Conservation (phyloP, 352 stramenopile genomes). For the Halophytophthora polymorphica region DNA sequence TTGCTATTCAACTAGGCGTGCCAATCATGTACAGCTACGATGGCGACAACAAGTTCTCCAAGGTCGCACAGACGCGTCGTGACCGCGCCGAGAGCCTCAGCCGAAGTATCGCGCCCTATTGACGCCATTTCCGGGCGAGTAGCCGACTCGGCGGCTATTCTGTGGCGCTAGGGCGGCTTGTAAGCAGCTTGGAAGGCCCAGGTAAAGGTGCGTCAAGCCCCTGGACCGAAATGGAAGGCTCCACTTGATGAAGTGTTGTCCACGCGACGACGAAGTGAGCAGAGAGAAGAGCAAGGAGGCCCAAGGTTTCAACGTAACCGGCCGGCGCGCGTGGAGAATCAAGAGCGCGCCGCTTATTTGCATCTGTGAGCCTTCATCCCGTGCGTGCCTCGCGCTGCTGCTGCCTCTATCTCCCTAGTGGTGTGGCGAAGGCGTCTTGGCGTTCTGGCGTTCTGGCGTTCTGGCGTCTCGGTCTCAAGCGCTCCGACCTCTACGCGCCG, state of each 20-base stretch:
- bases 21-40: conserved; percentile 84
- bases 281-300: conserved; percentile 3
- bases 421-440: conserved; percentile 15
- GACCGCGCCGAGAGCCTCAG: conserved; percentile 75
- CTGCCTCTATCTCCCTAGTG: conserved; percentile 30
- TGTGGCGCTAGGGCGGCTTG: too few relatives aligned
- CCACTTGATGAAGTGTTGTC: too few relatives aligned
- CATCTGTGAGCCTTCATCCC: conserved; percentile 17
- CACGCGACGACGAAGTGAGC: background rate
- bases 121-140: conserved; percentile 7
- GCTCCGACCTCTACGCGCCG: conserved; percentile 22
- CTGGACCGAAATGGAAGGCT: too few relatives aligned
- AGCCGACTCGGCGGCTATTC: too few relatives aligned
- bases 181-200: too few relatives aligned
- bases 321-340: conserved; percentile 11
- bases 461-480: background rate
- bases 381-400: conserved; percentile 9
- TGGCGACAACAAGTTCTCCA: conserved; percentile 54
- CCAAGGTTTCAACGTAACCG: conserved; percentile 12
- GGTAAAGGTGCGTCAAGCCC: too few relatives aligned
- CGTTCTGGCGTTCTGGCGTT: too few relatives aligned
- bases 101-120: conserved; percentile 69
- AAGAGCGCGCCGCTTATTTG: conserved; percentile 24
- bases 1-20: conserved; percentile 34
- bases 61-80: conserved; percentile 66